Evolutionary conservation across 352 stramenopile species (phyloP), one percentile per base, ranked within the genome.

Genomic region (Bremia lactucae): DNA sequence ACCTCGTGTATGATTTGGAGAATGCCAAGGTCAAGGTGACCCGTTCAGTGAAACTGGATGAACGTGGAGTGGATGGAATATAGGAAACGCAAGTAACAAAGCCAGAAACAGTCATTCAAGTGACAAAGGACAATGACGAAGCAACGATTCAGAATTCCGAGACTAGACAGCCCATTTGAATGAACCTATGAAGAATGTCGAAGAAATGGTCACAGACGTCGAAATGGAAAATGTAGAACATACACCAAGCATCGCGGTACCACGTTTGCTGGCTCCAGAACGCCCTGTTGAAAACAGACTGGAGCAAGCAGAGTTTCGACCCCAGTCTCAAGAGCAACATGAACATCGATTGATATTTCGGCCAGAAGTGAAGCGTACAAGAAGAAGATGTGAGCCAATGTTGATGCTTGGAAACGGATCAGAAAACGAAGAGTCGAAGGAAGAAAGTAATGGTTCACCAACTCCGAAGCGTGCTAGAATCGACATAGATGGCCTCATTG

Each of bases 1-100:
- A 33, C 15, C 4, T 8, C 26, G 26, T 33, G 10, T 39, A 25
- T 16, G 19, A 38, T 20, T 24, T 46, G 28, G 28, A 46, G 10
- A 15, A 20, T 10, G 36, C 26, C 9, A 46, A 46, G 29, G 40
- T 46, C 0, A 38, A 39, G 19, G 20, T 44, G 28, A 10, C 20
- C 19, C 20, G 19, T 6, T 46, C 40, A 2, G 28, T 39, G 8
- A 14, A 16, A n/a, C 11, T 40, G 18, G 6, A 40, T 28, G 34
- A 26, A 13, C 18, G 18, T 40, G 16, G 16, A 40, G 34, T 4
- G 2, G 20, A 13, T 14, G 7, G n/a, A n/a, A n/a, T n/a, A n/a
- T n/a, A n/a, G n/a, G 10, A 7, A 36, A 28, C 19, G 3, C 34
- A 40, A 14, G 6, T 22, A 6, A 9, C 9, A 22, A 22, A 28